Conservation (phyloP, 352 stramenopile genomes). For the Phytophthora cactorum region DNA sequence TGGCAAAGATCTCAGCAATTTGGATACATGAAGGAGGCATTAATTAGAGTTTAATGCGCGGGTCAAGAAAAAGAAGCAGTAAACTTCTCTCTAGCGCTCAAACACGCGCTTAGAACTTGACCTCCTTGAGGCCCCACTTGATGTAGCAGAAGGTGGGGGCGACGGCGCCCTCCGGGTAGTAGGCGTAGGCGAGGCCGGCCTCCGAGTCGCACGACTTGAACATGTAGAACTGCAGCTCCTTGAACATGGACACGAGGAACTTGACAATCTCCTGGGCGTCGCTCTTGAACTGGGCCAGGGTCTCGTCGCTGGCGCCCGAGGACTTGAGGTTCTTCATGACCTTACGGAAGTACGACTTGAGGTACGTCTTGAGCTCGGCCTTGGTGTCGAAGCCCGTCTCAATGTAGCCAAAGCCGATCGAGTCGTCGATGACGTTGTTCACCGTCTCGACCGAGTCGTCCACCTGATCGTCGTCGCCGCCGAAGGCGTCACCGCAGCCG, state of each 20-base stretch:
- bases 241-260: constrained; percentile 67
- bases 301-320: constrained; percentile 48
- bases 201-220: constrained; percentile 71
- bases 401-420: constrained; percentile 62
- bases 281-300: constrained; percentile 56
- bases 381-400: constrained; percentile 72
- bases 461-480: constrained; percentile 43
- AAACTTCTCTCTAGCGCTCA: constrained; percentile 23
- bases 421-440: constrained; percentile 70
- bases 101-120: constrained; percentile 64
- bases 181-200: constrained; percentile 66
- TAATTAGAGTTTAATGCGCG: constrained; percentile 47
- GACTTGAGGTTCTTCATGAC: constrained; percentile 71
- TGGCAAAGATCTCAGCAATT: not conserved
- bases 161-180: constrained; percentile 63
- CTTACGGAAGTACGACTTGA: constrained; percentile 78
- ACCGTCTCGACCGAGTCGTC: constrained; percentile 71
- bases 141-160: constrained; percentile 69
- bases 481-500: constrained; percentile 66
- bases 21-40: constrained; percentile 37
- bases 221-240: constrained; percentile 77
- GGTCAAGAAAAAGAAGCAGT: constrained; percentile 27
- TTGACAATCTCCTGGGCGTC: constrained; percentile 76
- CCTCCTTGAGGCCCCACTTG: constrained; percentile 75
- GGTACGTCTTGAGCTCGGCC: constrained; percentile 72